Percentiles rank a stretch among this genome's conserved stretches.
These are phyloP conservation scores for Periconia sp. DNA, from an alignment of 2,329 filamentous ascomycete genomes.

Conservation along the genomic window DNA sequence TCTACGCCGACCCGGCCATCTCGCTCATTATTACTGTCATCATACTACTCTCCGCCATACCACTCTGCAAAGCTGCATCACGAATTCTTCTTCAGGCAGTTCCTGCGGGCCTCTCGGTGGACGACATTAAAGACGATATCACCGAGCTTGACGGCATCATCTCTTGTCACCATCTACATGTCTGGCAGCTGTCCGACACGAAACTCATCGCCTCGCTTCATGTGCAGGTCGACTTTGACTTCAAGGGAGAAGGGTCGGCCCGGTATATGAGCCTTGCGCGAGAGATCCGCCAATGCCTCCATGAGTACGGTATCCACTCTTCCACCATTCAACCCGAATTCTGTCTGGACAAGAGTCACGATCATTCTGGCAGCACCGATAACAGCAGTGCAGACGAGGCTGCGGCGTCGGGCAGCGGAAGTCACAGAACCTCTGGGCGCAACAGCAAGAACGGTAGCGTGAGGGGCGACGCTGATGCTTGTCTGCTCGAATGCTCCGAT, in stretches of 20 bases:
- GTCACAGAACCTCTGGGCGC: conserved; percentile 22
- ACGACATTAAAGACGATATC: conserved; percentile 93
- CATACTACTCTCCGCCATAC: conserved; percentile 74
- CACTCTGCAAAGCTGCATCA: conserved; percentile 78
- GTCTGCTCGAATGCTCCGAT: conserved; percentile 52
- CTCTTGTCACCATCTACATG: conserved; percentile 93
- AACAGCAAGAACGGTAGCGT: conserved; percentile 45
- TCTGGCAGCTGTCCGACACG: conserved; percentile 96
- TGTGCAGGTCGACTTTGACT: conserved; percentile 88
- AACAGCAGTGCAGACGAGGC: conserved; percentile 39
- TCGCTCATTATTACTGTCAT: conserved; percentile 91
- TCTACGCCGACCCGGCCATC: conserved; percentile 89
- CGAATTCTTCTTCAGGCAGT: conserved; percentile 94
- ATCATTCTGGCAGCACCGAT: conserved; percentile 43
- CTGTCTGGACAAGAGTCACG: conserved; percentile 52
- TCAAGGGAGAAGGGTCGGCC: conserved; percentile 76
- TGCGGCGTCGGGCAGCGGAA: conserved; percentile 19
- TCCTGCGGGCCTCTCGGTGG: conserved; percentile 83
- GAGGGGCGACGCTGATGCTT: conserved; percentile 43
- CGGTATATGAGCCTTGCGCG: conserved; percentile 91
- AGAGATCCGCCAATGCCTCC: conserved; percentile 83
- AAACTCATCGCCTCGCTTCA: conserved; percentile 94
- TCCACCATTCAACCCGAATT: conserved; percentile 97
- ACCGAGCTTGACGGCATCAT: conserved; percentile 82
- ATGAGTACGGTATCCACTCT: conserved; percentile 95